phyloP scores from a whole-genome alignment of 2,329 filamentous ascomycete species.

The Diplodia intermedia region DNA sequence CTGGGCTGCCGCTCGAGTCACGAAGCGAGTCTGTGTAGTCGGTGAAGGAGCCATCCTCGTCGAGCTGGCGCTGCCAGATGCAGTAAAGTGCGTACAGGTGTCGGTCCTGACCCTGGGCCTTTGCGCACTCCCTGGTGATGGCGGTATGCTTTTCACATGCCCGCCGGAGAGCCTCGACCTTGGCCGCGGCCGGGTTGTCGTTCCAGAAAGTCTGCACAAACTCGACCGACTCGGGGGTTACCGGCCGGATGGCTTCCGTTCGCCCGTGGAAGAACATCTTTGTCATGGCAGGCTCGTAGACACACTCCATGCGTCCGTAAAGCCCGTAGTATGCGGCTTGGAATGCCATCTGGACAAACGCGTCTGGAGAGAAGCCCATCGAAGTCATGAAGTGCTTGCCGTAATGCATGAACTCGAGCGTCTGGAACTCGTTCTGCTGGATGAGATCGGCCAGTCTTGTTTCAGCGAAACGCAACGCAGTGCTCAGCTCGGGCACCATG shows the following conservation, averaged over 20 bases:
- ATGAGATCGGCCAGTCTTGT: slow-evolving; percentile 93
- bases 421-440: slow-evolving; percentile 94
- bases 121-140: slow-evolving; percentile 83
- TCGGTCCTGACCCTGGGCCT: slow-evolving; percentile 88
- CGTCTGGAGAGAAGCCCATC: slow-evolving; percentile 95
- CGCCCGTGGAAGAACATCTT: slow-evolving; percentile 92
- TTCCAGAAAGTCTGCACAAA: slow-evolving; percentile 96
- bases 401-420: slow-evolving; percentile 85
- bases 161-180: slow-evolving; percentile 82
- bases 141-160: slow-evolving; percentile 84
- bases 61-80: slow-evolving; percentile 89
- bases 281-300: slow-evolving; percentile 98
- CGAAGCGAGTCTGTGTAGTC: slow-evolving; percentile 56
- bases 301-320: slow-evolving; percentile 91
- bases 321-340: slow-evolving; percentile 97
- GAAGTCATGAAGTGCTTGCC: slow-evolving; percentile 98
- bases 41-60: slow-evolving; percentile 68
- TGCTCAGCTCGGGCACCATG: slow-evolving; percentile 88
- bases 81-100: slow-evolving; percentile 94
- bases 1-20: slow-evolving; percentile 57
- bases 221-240: slow-evolving; percentile 80
- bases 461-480: slow-evolving; percentile 93
- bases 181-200: slow-evolving; percentile 80
- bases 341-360: slow-evolving; percentile 98
- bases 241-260: slow-evolving; percentile 89